Conservation (phyloP, 2,329 filamentous ascomycete genomes). For the Aspergillus sp. region DNA sequence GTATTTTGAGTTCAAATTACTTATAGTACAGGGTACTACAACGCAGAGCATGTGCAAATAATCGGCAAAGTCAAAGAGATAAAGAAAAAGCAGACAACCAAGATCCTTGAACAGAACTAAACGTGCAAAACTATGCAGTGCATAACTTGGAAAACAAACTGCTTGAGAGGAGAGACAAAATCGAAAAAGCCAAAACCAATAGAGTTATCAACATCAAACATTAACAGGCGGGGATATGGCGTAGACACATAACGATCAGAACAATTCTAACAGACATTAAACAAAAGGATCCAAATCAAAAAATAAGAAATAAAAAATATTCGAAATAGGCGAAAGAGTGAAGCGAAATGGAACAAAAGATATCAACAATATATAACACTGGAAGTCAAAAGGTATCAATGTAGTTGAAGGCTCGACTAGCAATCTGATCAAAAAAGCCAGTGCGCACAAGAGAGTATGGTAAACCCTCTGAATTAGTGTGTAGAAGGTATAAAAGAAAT, state of each 20-base stretch:
- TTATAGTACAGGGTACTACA: constrained; percentile 40
- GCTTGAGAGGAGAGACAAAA: constrained; percentile 19
- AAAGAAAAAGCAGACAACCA: not conserved
- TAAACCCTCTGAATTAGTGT: constrained; percentile 23
- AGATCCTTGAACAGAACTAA: constrained; percentile 13
- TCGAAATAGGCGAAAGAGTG: constrained; percentile 18
- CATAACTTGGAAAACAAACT: constrained; percentile 1
- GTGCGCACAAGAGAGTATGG: constrained; percentile 34
- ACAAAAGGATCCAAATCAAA: constrained; percentile 12
- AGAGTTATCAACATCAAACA: constrained; percentile 8
- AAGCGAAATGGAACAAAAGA: constrained; percentile 17
- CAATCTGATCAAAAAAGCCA: constrained; percentile 33
- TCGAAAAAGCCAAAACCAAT: constrained; percentile 15
- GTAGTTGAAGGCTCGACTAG: constrained; percentile 19
- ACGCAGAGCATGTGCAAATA: constrained; percentile 30
- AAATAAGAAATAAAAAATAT: constrained; percentile 8
- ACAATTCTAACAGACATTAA: constrained; percentile 29
- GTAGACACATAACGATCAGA: constrained; percentile 29
- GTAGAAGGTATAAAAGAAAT: constrained; percentile 24
- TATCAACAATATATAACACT: constrained; percentile 22
- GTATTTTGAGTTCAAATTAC: constrained; percentile 35
- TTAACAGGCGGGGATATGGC: constrained; percentile 23
- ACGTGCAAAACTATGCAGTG: constrained; percentile 5
- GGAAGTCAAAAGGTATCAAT: constrained; percentile 18
- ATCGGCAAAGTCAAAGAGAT: constrained; percentile 7